Conservation (phyloP, 768 basidiomycete species). For the Hygrocybe punicea region DNA sequence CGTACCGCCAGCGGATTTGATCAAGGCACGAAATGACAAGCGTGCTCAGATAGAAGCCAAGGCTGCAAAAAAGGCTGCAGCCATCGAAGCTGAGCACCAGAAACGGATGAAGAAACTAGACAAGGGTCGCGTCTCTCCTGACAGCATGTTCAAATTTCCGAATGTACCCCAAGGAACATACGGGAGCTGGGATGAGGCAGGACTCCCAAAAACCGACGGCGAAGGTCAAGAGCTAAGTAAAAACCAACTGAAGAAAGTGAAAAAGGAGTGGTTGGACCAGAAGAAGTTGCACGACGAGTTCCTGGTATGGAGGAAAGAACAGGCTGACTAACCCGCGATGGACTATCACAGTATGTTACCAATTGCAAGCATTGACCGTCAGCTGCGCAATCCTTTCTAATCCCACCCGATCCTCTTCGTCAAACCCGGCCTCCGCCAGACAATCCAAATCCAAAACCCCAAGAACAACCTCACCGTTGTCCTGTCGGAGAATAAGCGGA, state of each 20-base stretch:
- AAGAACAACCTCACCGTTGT: slow-evolving; percentile 30
- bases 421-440: slow-evolving; percentile 65
- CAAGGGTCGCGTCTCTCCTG: slow-evolving; percentile 71
- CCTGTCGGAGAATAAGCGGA: slow-evolving; percentile 54
- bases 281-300: slow-evolving; percentile 79
- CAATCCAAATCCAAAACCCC: slow-evolving; percentile 89
- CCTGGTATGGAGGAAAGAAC: slow-evolving; percentile 44
- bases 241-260: slow-evolving; percentile 68
- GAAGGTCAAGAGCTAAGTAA: slow-evolving; percentile 86
- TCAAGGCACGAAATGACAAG: slow-evolving; percentile 87
- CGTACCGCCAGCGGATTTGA: slow-evolving; percentile 75
- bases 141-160: slow-evolving; percentile 81
- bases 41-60: slow-evolving; percentile 70
- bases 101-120: slow-evolving; percentile 79
- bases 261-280: slow-evolving; percentile 72
- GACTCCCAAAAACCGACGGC: slow-evolving; percentile 80
- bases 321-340: slow-evolving; percentile 12
- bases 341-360: slow-evolving; percentile 39
- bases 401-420: slow-evolving; percentile 72
- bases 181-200: slow-evolving; percentile 78
- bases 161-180: slow-evolving; percentile 71
- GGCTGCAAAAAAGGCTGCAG: slow-evolving; percentile 71
- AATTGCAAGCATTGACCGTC: slow-evolving; percentile 61
- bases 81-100: slow-evolving; percentile 58
- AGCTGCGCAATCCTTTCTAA: slow-evolving; percentile 68